A percentile compares a stretch with the other conserved stretches of the same genome.
Conservation (phyloP, 1,139 yeast species). For the Wickerhamomyces sp. region DNA sequence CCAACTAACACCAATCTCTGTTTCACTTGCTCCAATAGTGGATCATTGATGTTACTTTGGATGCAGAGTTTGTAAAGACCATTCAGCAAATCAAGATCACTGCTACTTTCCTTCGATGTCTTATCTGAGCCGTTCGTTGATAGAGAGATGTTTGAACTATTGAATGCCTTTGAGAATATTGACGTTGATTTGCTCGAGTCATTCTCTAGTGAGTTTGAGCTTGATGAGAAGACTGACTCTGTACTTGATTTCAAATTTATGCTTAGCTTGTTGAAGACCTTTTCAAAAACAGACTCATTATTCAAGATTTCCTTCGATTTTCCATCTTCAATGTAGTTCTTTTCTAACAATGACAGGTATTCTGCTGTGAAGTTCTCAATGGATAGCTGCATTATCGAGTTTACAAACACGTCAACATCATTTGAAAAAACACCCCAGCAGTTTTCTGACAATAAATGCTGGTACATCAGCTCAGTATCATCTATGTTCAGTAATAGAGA, state of each 20-base stretch:
- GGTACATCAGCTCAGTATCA: constrained; percentile 59
- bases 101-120: not conserved
- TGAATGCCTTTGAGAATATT: constrained; percentile 2
- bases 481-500: constrained; percentile 45
- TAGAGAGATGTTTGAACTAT: not conserved
- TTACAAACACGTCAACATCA: constrained; percentile 43
- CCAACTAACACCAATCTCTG: constrained; percentile 9
- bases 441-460: constrained; percentile 54
- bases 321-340: constrained; percentile 13
- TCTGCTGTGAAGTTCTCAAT: constrained; percentile 23
- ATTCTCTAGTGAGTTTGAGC: not conserved
- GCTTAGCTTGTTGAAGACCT: not conserved
- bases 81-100: constrained; percentile 18
- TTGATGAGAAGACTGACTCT: constrained; percentile 5
- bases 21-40: constrained; percentile 16
- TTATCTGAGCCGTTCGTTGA: not conserved
- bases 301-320: not conserved
- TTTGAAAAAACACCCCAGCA: constrained; percentile 41
- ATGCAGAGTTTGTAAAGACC: constrained; percentile 19
- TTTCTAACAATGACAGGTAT: constrained; percentile 24
- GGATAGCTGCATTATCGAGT: constrained; percentile 31
- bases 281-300: not conserved
- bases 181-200: constrained; percentile 2
- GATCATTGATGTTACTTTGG: constrained; percentile 15
- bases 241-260: constrained; percentile 1